Conservation (phyloP, 2,329 filamentous ascomycete genomes). For the Hysterium pulicare region DNA sequence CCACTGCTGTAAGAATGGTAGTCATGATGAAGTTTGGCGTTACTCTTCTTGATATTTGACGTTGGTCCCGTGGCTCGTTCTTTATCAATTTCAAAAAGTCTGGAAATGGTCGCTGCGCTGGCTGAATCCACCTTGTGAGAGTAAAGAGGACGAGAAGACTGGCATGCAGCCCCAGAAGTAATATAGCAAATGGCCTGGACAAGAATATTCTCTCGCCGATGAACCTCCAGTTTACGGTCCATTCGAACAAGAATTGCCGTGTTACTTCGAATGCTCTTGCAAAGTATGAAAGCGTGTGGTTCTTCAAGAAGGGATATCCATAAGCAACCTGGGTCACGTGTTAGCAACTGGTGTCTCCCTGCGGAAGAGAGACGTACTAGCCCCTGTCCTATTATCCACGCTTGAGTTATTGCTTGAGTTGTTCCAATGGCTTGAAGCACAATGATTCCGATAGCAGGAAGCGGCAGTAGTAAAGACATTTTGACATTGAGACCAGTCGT, state of each 20-base stretch:
- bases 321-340: constrained; percentile 45
- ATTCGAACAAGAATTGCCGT: constrained; percentile 89
- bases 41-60: constrained; percentile 55
- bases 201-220: constrained; percentile 80
- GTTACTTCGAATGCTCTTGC: constrained; percentile 85
- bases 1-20: constrained; percentile 70
- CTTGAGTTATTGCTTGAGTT: constrained; percentile 62
- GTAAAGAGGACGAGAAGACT: constrained; percentile 66
- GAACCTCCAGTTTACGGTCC: constrained; percentile 99
- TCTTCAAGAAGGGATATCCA: constrained; percentile 65
- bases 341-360: constrained; percentile 12
- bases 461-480: constrained; percentile 82
- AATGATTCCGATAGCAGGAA: constrained; percentile 76
- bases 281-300: constrained; percentile 68
- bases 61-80: constrained; percentile 49
- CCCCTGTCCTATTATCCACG: constrained; percentile 69
- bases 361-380: constrained; percentile 59
- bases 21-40: constrained; percentile 73
- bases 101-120: constrained; percentile 57
- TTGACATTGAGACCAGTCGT: constrained; percentile 84
- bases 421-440: constrained; percentile 72
- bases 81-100: constrained; percentile 52
- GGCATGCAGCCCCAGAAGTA: constrained; percentile 64
- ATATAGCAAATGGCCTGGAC: constrained; percentile 63
- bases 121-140: constrained; percentile 67